Percentiles rank a stretch among this genome's conserved stretches.
Conservation (phyloP, 768 basidiomycete genomes). For the Amanita pseudoporphyria region DNA sequence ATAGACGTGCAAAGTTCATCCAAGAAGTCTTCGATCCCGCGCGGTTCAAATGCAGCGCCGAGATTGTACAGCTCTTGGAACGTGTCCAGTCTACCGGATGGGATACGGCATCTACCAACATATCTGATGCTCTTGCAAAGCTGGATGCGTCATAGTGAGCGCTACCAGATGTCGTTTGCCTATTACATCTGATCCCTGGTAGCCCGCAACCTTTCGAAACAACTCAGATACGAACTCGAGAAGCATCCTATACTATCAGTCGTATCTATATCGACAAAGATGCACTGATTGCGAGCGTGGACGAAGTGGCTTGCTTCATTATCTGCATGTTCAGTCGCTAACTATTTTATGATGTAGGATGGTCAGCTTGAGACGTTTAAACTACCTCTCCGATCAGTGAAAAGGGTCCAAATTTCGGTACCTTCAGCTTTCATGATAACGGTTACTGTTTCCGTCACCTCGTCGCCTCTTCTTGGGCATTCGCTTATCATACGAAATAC, state of each 20-base stretch:
- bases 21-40: slow-evolving; percentile 38
- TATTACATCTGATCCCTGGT: not conserved
- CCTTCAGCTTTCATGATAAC: slow-evolving; percentile 16
- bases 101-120: slow-evolving; percentile 39
- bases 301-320: slow-evolving; percentile 20
- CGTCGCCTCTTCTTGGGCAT: slow-evolving; percentile 30
- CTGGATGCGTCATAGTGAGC: slow-evolving; percentile 41
- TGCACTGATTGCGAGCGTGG: slow-evolving; percentile 42
- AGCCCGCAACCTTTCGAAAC: slow-evolving; percentile 56
- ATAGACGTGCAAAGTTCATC: slow-evolving; percentile 38
- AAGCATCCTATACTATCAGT: slow-evolving; percentile 28
- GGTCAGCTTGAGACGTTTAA: slow-evolving; percentile 44
- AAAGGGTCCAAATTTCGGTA: slow-evolving; percentile 16
- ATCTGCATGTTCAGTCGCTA: slow-evolving; percentile 3
- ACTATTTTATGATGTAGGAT: slow-evolving; percentile 21
- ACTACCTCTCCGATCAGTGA: slow-evolving; percentile 29
- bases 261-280: slow-evolving; percentile 43
- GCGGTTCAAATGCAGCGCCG: slow-evolving; percentile 24
- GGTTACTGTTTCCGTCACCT: slow-evolving; percentile 22
- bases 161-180: not conserved
- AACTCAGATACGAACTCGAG: slow-evolving; percentile 23
- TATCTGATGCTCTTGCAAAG: slow-evolving; percentile 37
- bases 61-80: slow-evolving; percentile 32
- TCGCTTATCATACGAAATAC: slow-evolving; percentile 14
- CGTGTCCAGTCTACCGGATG: slow-evolving; percentile 35